Conservation (phyloP, 768 basidiomycete species). For the Hygrophoropsis aurantiaca region DNA sequence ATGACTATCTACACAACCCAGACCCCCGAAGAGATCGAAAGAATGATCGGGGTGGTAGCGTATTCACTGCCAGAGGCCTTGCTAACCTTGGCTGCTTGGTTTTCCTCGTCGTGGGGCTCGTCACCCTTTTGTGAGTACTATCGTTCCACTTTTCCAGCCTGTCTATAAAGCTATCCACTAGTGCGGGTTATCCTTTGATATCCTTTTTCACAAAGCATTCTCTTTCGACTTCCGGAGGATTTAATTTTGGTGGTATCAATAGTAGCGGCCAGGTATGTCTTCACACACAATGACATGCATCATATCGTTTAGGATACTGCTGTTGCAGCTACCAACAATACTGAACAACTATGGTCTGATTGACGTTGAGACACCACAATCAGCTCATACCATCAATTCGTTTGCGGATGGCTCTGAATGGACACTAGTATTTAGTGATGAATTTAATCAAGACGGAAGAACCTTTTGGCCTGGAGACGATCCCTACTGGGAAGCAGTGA, state of each 20-base stretch:
- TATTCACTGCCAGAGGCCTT: slow-evolving; percentile 70
- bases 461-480: slow-evolving; percentile 82
- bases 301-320: slow-evolving; percentile 2
- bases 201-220: slow-evolving; percentile 50
- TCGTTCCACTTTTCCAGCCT: background rate
- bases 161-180: slow-evolving; percentile 19
- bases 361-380: slow-evolving; percentile 70
- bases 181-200: slow-evolving; percentile 64
- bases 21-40: slow-evolving; percentile 64
- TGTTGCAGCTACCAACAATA: slow-evolving; percentile 51
- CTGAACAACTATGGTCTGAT: slow-evolving; percentile 70
- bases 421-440: slow-evolving; percentile 84
- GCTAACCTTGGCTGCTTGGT: slow-evolving; percentile 71
- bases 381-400: slow-evolving; percentile 52
- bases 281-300: background rate
- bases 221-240: slow-evolving; percentile 56
- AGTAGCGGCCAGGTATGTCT: slow-evolving; percentile 62
- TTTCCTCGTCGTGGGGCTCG: slow-evolving; percentile 49
- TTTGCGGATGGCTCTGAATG: slow-evolving; percentile 51
- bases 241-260: slow-evolving; percentile 78
- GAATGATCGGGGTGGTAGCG: slow-evolving; percentile 50
- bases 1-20: slow-evolving; percentile 75
- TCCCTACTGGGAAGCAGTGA: slow-evolving; percentile 84
- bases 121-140: slow-evolving; percentile 58
- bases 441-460: slow-evolving; percentile 79